Conservation (phyloP, 2,329 filamentous ascomycete genomes). For the Botrytis paeoniae region DNA sequence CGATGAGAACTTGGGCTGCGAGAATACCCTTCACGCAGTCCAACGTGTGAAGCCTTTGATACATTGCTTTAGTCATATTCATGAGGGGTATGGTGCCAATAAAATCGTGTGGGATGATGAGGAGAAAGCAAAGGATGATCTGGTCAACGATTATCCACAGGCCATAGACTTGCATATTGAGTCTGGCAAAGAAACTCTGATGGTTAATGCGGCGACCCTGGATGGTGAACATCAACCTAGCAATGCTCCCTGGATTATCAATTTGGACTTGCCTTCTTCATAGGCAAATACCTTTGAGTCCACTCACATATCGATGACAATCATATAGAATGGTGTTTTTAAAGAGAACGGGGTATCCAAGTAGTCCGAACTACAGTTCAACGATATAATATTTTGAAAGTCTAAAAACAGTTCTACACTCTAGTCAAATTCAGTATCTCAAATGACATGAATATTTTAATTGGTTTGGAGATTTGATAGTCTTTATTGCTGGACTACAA, state of each 20-base stretch:
- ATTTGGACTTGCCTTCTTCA: not conserved
- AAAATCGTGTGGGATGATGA: slow-evolving; percentile 45
- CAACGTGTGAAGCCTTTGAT: slow-evolving; percentile 49
- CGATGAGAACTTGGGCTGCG: slow-evolving; percentile 58
- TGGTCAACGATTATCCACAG: slow-evolving; percentile 39
- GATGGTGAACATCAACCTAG: slow-evolving; percentile 43
- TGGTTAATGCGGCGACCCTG: slow-evolving; percentile 56
- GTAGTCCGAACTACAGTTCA: too few relatives aligned
- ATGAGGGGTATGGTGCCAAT: slow-evolving; percentile 57
- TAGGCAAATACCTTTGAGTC: not conserved
- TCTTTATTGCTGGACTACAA: too few relatives aligned
- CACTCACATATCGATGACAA: too few relatives aligned
- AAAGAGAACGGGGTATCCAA: too few relatives aligned
- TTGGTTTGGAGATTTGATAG: too few relatives aligned
- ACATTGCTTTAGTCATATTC: slow-evolving; percentile 63
- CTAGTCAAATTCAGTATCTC: too few relatives aligned
- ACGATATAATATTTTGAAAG: accelerated
- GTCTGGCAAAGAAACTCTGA: slow-evolving; percentile 50
- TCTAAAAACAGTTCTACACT: too few relatives aligned
- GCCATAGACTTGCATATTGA: slow-evolving; percentile 36
- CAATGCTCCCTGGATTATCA: slow-evolving; percentile 49
- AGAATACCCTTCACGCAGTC: slow-evolving; percentile 50
- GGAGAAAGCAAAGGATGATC: slow-evolving; percentile 31
- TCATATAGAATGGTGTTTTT: too few relatives aligned
- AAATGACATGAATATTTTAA: too few relatives aligned